A percentile compares a stretch with the other conserved stretches of the same genome.
These are phyloP conservation scores for Tubosaeta brunneosetosa DNA, from an alignment of 768 basidiomycete genomes.

Conservation along the genomic window DNA sequence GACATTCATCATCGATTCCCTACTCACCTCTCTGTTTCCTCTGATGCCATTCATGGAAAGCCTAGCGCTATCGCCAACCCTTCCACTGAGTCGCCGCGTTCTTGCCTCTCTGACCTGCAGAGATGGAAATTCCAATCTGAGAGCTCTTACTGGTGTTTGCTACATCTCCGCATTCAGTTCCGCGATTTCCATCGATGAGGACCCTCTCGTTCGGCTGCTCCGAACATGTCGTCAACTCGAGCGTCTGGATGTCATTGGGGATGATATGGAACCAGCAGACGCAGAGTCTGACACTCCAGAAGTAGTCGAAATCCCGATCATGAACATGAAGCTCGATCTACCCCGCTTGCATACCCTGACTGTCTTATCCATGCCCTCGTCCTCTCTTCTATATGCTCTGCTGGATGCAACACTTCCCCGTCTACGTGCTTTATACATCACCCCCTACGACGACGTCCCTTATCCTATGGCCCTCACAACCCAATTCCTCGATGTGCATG, in stretches of 20 bases:
- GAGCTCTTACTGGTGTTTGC: slow-evolving; percentile 50
- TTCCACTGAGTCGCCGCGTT: slow-evolving; percentile 58
- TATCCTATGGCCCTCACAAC: slow-evolving; percentile 55
- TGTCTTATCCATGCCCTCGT: slow-evolving; percentile 62
- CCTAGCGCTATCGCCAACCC: slow-evolving; percentile 51
- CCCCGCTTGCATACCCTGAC: slow-evolving; percentile 55
- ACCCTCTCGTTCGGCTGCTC: slow-evolving; percentile 56
- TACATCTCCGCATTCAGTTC: slow-evolving; percentile 38
- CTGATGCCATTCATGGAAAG: slow-evolving; percentile 59
- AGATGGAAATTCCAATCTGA: slow-evolving; percentile 47
- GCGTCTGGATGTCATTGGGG: slow-evolving; percentile 58
- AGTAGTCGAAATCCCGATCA: slow-evolving; percentile 18
- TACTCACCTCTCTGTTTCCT: slow-evolving; percentile 62
- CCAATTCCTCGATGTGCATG: slow-evolving; percentile 57
- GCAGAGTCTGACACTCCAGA: slow-evolving; percentile 30
- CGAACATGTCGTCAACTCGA: slow-evolving; percentile 53
- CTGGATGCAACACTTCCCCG: slow-evolving; percentile 57
- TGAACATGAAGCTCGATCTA: slow-evolving; percentile 44
- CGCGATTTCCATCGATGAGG: slow-evolving; percentile 33
- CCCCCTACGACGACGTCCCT: slow-evolving; percentile 67
- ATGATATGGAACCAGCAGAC: slow-evolving; percentile 53
- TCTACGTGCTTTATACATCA: slow-evolving; percentile 60
- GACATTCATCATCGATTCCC: slow-evolving; percentile 53
- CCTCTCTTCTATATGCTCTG: slow-evolving; percentile 57
- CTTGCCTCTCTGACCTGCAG: slow-evolving; percentile 48